Percentiles rank a stretch among this genome's conserved stretches.
These are phyloP conservation scores for Rutstroemia sp. DNA, from an alignment of 2,329 filamentous ascomycete species.

Conservation along the genomic window DNA sequence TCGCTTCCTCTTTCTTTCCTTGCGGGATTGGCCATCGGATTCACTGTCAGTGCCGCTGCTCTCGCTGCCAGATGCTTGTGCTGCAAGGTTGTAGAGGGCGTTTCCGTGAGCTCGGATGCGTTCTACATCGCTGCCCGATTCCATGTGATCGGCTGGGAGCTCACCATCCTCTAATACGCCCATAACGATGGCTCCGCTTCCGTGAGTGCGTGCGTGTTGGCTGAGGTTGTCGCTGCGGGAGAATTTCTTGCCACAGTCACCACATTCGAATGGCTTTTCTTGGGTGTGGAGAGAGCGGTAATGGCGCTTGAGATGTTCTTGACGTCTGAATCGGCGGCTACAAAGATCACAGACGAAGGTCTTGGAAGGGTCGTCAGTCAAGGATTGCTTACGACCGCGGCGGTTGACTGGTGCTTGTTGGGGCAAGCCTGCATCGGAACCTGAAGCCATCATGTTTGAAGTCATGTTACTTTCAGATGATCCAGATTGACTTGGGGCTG, in stretches of 20 bases:
- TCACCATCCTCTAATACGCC: conserved; percentile 72
- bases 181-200: conserved; percentile 84
- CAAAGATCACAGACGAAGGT: conserved; percentile 96
- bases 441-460: conserved; percentile 34
- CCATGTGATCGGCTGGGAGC: conserved; percentile 36
- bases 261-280: conserved; percentile 97
- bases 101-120: conserved; percentile 64
- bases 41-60: conserved; percentile 47
- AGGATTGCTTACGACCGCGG: conserved; percentile 93
- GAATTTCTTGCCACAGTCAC: conserved; percentile 98
- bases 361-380: conserved; percentile 97
- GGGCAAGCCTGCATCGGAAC: conserved; percentile 29
- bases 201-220: conserved; percentile 92
- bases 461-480: conserved; percentile 34
- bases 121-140: conserved; percentile 40
- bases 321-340: conserved; percentile 93
- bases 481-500: conserved; percentile 36
- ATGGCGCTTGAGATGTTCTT: conserved; percentile 98
- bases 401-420: conserved; percentile 64
- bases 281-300: conserved; percentile 97
- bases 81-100: conserved; percentile 74
- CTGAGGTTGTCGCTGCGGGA: conserved; percentile 95
- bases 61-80: conserved; percentile 61
- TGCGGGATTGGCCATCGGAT: conserved; percentile 45
- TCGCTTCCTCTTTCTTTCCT: conserved; percentile 78